Conservation (phyloP, 495 filamentous ascomycete genomes). For the Trichoderma orchidacearum region DNA sequence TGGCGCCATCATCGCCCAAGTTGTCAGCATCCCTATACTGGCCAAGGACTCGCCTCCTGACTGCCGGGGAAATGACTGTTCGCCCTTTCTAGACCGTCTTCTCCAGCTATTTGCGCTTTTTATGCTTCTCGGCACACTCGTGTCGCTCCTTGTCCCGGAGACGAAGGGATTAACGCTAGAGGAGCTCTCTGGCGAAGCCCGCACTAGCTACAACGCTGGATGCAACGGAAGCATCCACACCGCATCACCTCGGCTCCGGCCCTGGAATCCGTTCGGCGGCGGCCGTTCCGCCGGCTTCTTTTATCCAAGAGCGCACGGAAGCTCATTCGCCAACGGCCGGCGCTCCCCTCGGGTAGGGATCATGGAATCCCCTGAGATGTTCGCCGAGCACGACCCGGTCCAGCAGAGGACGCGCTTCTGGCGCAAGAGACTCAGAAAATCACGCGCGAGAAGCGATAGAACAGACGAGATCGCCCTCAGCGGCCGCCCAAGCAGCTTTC, state of each 20-base stretch:
- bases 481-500: not conserved
- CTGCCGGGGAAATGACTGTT: conserved; percentile 23
- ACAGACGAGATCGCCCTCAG: conserved; percentile 2
- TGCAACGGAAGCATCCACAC: conserved; percentile 19
- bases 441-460: not conserved
- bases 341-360: conserved; percentile 15
- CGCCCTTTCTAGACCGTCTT: conserved; percentile 62
- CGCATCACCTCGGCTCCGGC: conserved; percentile 1
- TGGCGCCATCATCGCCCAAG: conserved; percentile 54
- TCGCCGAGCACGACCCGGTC: conserved; percentile 2
- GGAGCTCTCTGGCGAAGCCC: conserved; percentile 33
- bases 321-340: not conserved
- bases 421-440: not conserved
- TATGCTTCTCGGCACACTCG: conserved; percentile 58
- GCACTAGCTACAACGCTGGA: conserved; percentile 19
- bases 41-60: conserved; percentile 24
- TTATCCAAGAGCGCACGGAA: conserved; percentile 10
- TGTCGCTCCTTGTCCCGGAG: conserved; percentile 57
- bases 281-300: conserved; percentile 23
- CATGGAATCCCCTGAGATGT: conserved; percentile 18
- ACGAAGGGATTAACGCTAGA: conserved; percentile 57
- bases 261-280: conserved; percentile 20
- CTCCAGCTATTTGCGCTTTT: conserved; percentile 70
- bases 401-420: not conserved
- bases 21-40: conserved; percentile 35